A percentile compares a stretch with the other conserved stretches of the same genome.
Conservation (phyloP, 2,329 filamentous ascomycete genomes). For the Talaromyces sp. region DNA sequence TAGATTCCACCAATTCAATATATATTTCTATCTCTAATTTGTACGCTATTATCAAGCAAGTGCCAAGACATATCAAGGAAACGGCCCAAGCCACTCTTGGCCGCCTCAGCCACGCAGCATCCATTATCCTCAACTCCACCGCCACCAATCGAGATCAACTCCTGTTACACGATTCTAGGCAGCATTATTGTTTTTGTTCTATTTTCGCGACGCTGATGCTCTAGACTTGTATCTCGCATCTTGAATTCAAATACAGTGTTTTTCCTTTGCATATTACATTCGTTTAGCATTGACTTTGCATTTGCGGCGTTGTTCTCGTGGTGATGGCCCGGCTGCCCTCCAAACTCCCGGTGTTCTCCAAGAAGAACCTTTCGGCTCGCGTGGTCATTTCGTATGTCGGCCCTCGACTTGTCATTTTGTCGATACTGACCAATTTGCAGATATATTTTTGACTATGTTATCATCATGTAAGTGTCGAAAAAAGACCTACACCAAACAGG, state of each 20-base stretch:
- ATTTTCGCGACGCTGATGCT: not conserved
- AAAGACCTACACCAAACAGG: not conserved
- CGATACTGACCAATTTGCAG: constrained; percentile 24
- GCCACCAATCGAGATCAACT: not conserved
- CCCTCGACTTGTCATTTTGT: not conserved
- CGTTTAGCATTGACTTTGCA: not conserved
- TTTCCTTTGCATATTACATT: not conserved
- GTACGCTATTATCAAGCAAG: no score
- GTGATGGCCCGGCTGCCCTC: constrained; percentile 27
- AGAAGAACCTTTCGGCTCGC: constrained; percentile 47
- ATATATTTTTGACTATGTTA: constrained; percentile 57
- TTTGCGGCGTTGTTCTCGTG: not conserved
- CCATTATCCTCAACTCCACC: not conserved
- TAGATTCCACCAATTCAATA: no score
- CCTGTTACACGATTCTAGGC: not conserved
- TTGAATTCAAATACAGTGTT: not conserved
- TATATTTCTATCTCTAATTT: no score
- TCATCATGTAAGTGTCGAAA: constrained; percentile 47
- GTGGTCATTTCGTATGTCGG: constrained; percentile 49
- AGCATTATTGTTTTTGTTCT: not conserved
- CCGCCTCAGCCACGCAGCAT: not conserved
- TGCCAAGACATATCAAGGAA: no score
- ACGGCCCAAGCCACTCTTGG: not conserved
- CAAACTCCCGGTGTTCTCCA: constrained; percentile 49
- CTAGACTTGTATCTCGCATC: not conserved